Evolutionary conservation across 1,284 basidiomycete species (phyloP).

Genomic region (Naganishia sp.): DNA sequence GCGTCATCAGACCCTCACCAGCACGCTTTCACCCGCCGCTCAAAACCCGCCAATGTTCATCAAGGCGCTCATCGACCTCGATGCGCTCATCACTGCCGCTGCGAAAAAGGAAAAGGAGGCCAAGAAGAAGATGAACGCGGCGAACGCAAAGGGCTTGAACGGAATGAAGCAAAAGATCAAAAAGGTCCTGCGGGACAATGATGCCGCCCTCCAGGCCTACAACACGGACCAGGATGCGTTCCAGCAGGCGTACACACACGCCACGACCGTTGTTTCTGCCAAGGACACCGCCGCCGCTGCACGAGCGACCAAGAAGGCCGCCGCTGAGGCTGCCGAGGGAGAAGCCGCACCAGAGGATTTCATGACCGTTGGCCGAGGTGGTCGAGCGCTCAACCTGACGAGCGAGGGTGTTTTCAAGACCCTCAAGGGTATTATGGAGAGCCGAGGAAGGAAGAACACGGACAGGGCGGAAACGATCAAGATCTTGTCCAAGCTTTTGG

Average conservation of each 20-base stretch:
- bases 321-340: constrained; percentile 45
- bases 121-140: constrained; percentile 98
- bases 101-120: constrained; percentile 80
- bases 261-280: constrained; percentile 56
- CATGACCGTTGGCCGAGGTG: constrained; percentile 88
- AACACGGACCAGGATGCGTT: constrained; percentile 85
- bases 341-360: constrained; percentile 65
- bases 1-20: constrained; percentile 68
- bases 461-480: constrained; percentile 93
- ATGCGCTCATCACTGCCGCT: constrained; percentile 71
- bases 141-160: constrained; percentile 89
- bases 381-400: constrained; percentile 79
- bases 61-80: constrained; percentile 73
- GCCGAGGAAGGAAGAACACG: constrained; percentile 69
- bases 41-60: constrained; percentile 86
- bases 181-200: constrained; percentile 87
- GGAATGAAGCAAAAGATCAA: constrained; percentile 97
- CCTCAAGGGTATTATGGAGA: constrained; percentile 83
- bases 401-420: constrained; percentile 91
- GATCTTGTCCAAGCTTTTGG: constrained; percentile 83
- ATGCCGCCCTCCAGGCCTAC: constrained; percentile 75
- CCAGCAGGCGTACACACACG: constrained; percentile 69
- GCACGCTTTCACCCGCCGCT: constrained; percentile 66
- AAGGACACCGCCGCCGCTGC: constrained; percentile 58
- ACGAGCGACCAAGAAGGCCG: constrained; percentile 40